Conservation (phyloP, 164 flowering plant species). For the Vitis cinerea region DNA sequence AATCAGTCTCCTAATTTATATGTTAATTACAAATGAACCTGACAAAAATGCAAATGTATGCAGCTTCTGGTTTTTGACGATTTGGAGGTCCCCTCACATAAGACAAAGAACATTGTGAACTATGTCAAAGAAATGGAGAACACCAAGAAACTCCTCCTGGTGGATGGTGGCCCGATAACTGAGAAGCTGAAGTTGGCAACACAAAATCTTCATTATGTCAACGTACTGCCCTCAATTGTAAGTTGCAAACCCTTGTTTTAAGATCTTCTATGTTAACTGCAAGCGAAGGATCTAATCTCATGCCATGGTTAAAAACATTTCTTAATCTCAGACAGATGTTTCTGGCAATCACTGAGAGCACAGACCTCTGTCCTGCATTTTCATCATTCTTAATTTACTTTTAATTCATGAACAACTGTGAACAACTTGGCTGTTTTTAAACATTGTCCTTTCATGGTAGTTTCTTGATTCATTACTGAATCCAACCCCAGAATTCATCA, state of each 20-base stretch:
- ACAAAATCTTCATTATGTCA: slow-evolving; percentile 81
- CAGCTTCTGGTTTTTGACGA: slow-evolving; percentile 91
- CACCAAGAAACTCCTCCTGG: slow-evolving; percentile 71
- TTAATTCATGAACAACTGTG: no score
- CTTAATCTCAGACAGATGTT: no score
- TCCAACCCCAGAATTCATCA: no score
- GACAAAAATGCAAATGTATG: neutral
- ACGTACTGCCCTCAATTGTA: slow-evolving; percentile 88
- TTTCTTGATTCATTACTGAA: no score
- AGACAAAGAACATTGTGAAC: slow-evolving; percentile 89
- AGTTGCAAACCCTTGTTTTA: slow-evolving; percentile 31
- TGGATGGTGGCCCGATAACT: slow-evolving; percentile 76
- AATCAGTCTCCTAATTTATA: no score
- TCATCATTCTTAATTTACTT: no score
- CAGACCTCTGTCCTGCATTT: no score
- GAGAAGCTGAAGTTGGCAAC: slow-evolving; percentile 86
- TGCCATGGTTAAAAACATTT: no score
- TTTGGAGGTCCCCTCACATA: slow-evolving; percentile 77
- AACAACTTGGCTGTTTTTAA: no score
- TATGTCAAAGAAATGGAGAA: slow-evolving; percentile 67
- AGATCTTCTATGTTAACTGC: neutral
- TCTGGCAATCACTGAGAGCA: no score
- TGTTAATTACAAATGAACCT: neutral
- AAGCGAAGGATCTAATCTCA: no score
- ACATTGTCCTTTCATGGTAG: no score